These are phyloP conservation scores for Lipomyces kockii DNA, from an alignment of 805 yeast species.

Conservation along the genomic window DNA sequence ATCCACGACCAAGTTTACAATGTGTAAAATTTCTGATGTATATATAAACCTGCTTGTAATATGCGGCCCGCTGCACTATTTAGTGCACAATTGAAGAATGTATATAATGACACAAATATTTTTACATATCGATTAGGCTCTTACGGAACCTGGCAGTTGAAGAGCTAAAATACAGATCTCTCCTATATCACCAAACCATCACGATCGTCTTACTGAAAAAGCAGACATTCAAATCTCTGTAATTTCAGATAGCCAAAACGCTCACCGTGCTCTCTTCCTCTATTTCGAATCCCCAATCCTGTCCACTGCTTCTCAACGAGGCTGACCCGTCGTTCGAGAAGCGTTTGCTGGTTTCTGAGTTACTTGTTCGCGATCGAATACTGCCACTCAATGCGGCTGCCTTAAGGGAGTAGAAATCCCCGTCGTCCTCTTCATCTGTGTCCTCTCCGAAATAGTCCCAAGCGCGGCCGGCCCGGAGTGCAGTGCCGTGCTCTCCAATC, in stretches of 20 bases:
- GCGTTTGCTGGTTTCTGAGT: neutral
- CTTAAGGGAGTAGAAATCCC: neutral
- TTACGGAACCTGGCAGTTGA: neutral
- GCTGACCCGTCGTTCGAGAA: neutral
- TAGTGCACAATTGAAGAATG: neutral
- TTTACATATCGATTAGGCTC: neutral
- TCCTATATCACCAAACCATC: neutral
- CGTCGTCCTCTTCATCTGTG: conserved; percentile 16
- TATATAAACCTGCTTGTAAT: neutral
- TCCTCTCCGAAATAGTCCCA: conserved; percentile 15
- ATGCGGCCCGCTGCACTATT: neutral
- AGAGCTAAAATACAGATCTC: no score
- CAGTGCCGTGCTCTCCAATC: conserved; percentile 29
- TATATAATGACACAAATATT: neutral
- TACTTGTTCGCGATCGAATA: neutral
- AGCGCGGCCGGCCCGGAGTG: conserved; percentile 12
- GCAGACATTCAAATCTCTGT: neutral
- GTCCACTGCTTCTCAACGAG: conserved; percentile 20
- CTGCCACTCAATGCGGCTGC: conserved; percentile 9
- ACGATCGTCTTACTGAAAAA: neutral
- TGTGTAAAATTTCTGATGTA: neutral
- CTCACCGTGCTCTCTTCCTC: conserved; percentile 20
- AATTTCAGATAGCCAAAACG: conserved; percentile 4
- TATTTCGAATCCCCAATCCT: conserved; percentile 19
- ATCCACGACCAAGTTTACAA: conserved; percentile 4